Evolutionary conservation across 164 flowering plant genomes (phyloP), one percentile per base, ranked within the genome.

Genomic region (Vitis rupestris): DNA sequence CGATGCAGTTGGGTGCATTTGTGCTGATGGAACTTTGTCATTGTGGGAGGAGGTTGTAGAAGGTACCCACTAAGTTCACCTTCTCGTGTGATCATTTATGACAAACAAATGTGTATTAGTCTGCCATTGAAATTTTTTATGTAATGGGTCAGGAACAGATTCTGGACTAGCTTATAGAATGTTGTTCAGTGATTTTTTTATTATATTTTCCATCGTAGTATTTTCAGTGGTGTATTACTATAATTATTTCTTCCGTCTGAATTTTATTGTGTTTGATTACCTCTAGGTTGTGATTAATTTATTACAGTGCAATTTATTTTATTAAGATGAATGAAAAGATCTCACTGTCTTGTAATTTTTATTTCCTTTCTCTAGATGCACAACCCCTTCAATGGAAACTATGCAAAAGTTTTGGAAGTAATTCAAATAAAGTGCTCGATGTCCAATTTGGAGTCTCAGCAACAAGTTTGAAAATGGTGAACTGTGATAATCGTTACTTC

Each of bases 11-110:
- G 98, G 95, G 5, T 93, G 97, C 76, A 74, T 90, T 76, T 82
- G 74, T 44, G 65, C 44, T 7, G 97, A 93, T 77, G 99, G 99
- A 57, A 74, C 75, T 64, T 74, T 88, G 51, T 90, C 92, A 1
- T n/a, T 95, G 63, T 91, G 89, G 92, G 99, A 93, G 74, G 98
- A 95, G 81, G 71, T 79, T 72, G 87, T 63, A 8, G 90, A 89
- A 84, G 97, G 97, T 93, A 74, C 61, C 14, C 37, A 23, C 14
- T n/a, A 13, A 27, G 9, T 65, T 19, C 29, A 1, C n/a, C 30
- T 57, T 48, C 8, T 64, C 27, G 13, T 27, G 5, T 67, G 10
- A 14, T 14, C 7, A 64, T 11, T 64, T 37, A 37, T 37, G 44
- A 37, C 27, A 23, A 23, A 23, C 50, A 11, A 54, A 53, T 61